Evolutionary conservation across 2,329 filamentous ascomycete genomes (phyloP).

Genomic region (Colletotrichum sp.): DNA sequence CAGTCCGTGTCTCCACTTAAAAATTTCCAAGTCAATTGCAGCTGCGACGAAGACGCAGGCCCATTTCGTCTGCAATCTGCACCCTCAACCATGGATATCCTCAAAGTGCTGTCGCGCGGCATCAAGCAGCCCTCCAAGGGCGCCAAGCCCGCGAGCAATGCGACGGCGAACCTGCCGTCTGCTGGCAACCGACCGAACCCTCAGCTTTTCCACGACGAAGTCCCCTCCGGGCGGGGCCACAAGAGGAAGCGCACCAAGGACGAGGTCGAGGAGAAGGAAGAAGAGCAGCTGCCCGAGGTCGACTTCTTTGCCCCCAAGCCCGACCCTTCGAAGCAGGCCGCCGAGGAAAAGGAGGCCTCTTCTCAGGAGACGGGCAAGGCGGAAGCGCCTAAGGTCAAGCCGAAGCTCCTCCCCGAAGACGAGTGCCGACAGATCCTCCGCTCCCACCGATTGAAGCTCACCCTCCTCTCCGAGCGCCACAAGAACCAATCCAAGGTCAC

Average conservation of each 20-base stretch:
- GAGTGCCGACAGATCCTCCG: conserved; percentile 77
- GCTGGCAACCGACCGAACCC: conserved; percentile 69
- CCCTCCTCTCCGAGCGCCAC: conserved; percentile 66
- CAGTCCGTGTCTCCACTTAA: conserved; percentile 4
- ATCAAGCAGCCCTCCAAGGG: conserved; percentile 60
- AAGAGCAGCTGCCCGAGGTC: conserved; percentile 49
- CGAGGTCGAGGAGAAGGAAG: conserved; percentile 32
- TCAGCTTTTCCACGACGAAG: conserved; percentile 70
- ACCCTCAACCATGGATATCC: conserved; percentile 67
- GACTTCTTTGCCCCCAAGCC: conserved; percentile 65
- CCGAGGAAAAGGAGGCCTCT: conserved; percentile 24
- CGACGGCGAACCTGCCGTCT: conserved; percentile 61
- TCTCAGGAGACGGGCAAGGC: conserved; percentile 27
- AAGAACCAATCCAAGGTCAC: conserved; percentile 50
- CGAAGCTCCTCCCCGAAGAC: conserved; percentile 63
- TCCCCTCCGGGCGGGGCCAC: conserved; percentile 45
- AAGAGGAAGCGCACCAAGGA: conserved; percentile 60
- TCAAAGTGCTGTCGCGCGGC: conserved; percentile 75
- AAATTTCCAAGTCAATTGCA: conserved; percentile 15
- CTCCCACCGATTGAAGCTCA: conserved; percentile 85
- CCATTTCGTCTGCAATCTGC: neutral
- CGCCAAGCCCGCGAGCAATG: conserved; percentile 31
- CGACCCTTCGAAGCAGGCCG: conserved; percentile 23
- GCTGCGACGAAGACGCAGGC: neutral
- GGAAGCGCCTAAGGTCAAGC: conserved; percentile 31